Percentiles rank a stretch among this genome's conserved stretches.
Conservation (phyloP, 129 eudicot species). For the Centrapalus pauciflorus region DNA sequence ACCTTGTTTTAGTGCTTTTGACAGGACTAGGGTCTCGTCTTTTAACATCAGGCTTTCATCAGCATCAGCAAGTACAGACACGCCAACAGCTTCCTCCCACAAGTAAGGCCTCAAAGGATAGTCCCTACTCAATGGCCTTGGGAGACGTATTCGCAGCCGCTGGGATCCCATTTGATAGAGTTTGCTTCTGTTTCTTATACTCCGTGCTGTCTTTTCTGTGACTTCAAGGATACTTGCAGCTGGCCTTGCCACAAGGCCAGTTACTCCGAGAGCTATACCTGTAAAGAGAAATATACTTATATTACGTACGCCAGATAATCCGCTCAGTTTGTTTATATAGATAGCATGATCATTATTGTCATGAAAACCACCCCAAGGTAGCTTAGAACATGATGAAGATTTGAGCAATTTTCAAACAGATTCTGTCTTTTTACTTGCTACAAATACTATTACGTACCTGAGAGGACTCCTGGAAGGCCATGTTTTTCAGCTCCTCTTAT, state of each 20-base stretch:
- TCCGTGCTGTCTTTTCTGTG: conserved; percentile 93
- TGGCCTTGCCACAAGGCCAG: conserved; percentile 94
- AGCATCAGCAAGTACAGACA: conserved; percentile 47
- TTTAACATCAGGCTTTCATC: conserved; percentile 39
- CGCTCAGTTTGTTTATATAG: not conserved
- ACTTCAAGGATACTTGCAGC: conserved; percentile 96
- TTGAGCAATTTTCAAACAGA: too few species aligned
- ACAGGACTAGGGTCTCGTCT: conserved; percentile 59
- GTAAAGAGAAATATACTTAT: conserved; percentile 7
- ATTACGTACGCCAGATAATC: not conserved
- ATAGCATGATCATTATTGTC: too few species aligned
- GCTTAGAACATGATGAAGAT: too few species aligned
- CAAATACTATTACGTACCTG: conserved; percentile 42
- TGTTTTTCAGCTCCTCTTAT: conserved; percentile 95
- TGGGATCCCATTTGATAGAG: conserved; percentile 60
- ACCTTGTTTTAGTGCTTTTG: conserved; percentile 58
- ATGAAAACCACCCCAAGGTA: too few species aligned
- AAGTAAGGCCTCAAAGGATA: conserved; percentile 72
- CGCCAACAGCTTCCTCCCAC: conserved; percentile 93
- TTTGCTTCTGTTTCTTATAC: conserved; percentile 89
- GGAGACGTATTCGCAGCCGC: conserved; percentile 71
- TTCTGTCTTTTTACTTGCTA: not conserved
- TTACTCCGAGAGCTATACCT: conserved; percentile 93
- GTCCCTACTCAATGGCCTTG: conserved; percentile 60
- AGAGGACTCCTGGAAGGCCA: conserved; percentile 95